These are phyloP conservation scores for Lentinula raphanica DNA, from an alignment of 768 basidiomycete genomes.

Conservation along the genomic window DNA sequence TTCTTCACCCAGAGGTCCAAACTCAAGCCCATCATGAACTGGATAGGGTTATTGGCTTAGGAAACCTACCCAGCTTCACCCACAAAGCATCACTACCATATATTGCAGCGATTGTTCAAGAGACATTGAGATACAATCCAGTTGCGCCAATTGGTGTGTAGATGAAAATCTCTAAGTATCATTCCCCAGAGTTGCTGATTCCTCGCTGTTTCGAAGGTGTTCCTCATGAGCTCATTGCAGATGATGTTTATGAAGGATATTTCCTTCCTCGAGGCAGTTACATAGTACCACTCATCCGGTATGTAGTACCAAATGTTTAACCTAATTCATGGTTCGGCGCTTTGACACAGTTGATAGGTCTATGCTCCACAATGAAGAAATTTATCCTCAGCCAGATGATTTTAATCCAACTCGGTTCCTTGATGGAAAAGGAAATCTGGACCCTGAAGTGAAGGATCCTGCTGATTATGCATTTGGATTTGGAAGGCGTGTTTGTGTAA, in stretches of 20 bases:
- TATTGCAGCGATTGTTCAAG: constrained; percentile 24
- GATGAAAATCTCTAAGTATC: too few relatives aligned
- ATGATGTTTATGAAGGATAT: constrained; percentile 3
- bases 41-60: constrained; percentile 1
- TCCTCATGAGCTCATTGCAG: not conserved
- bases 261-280: not conserved
- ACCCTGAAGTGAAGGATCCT: not conserved
- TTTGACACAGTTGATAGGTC: not conserved
- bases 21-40: not conserved
- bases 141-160: constrained; percentile 20
- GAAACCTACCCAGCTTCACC: constrained; percentile 15
- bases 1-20: not conserved
- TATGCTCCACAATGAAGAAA: not conserved
- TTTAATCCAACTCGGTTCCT: constrained; percentile 8
- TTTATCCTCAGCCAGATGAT: constrained; percentile 2
- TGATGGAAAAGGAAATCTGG: not conserved
- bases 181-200: too few relatives aligned
- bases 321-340: too few relatives aligned
- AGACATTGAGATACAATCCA: constrained; percentile 23
- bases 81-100: constrained; percentile 20
- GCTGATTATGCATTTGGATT: not conserved
- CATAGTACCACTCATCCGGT: not conserved
- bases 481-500: not conserved
- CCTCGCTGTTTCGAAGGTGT: not conserved
- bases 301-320: too few relatives aligned